Base-by-base conservation (phyloP, 179 eudicot genomes). In the Camellia oleifera region DNA sequence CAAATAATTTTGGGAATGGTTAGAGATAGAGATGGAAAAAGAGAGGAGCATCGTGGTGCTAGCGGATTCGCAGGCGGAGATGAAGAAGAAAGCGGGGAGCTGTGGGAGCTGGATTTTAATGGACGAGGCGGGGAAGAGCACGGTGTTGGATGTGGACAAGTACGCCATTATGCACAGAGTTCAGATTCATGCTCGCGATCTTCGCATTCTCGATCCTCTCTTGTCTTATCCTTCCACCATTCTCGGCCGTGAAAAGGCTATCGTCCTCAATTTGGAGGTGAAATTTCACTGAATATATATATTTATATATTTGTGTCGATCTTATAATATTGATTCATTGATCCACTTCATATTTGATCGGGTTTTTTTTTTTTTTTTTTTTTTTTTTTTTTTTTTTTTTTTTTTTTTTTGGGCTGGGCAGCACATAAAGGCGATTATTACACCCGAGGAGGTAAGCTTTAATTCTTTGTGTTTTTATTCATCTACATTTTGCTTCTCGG, bases 371-470 rank as follows among this genome's bases (percentile, higher is more conserved):
- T n/a, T n/a, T n/a, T n/a, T n/a, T n/a, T n/a, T n/a, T n/a, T n/a
- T n/a, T n/a, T n/a, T n/a, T n/a, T n/a, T n/a, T n/a, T n/a, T n/a
- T n/a, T n/a, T n/a, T n/a, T n/a, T 18, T 65, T 75, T 42, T 17
- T 77, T 15, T 14, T 23, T 20, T 48, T 48, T 48, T 48, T 48
- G 3, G 65, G 68, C 8, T 86, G 78, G 68, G 81, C 97, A 95
- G 98, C 98, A 95, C 83, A 91, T 95, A 80, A 95, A 95, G 88
- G 97, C 98, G 20, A 95, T 95, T 66, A 91, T 93, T 71, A 95
- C 98, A 78, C 85, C 97, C 54, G 95, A 93, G 69, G 97, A 93
- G 98, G 98, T 95, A 85, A 72, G 17, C 61, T 26, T 54, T 5
- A 20, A n/a, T 20, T 32, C 32, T 32, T 1, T 32, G 72, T 3